These are phyloP conservation scores for Coemansia sp. DNA, from an alignment of 192 early-diverging fungal genomes.

Conservation along the genomic window DNA sequence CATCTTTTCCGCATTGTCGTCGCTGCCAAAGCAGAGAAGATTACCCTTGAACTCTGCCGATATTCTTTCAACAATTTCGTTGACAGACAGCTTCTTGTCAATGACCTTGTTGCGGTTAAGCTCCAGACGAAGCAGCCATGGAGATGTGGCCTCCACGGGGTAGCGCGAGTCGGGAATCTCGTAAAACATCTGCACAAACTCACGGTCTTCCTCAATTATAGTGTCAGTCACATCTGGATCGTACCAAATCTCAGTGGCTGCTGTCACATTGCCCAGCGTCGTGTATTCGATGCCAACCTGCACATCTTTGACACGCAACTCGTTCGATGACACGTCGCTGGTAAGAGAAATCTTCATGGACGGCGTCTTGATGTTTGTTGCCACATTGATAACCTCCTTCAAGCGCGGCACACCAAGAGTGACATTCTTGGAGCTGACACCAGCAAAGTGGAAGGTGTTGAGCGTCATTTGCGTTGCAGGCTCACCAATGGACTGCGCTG, in stretches of 20 bases:
- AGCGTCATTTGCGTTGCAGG: constrained; percentile 99
- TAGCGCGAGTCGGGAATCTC: constrained; percentile 80
- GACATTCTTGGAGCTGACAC: constrained; percentile 95
- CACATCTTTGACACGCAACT: constrained; percentile 84
- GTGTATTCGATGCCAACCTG: constrained; percentile 89
- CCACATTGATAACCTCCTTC: constrained; percentile 99
- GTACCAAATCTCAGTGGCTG: constrained; percentile 92
- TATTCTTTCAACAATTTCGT: constrained; percentile 77
- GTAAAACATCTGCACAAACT: constrained; percentile 84
- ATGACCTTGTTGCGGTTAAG: constrained; percentile 79
- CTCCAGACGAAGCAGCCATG: constrained; percentile 77
- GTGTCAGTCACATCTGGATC: constrained; percentile 85
- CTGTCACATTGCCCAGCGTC: constrained; percentile 80
- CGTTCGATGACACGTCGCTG: constrained; percentile 67
- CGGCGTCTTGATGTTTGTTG: constrained; percentile 95
- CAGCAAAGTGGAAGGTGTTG: constrained; percentile 99
- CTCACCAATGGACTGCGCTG: constrained; percentile 99
- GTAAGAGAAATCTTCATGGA: constrained; percentile 74
- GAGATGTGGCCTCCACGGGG: constrained; percentile 61
- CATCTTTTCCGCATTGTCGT: constrained; percentile 88
- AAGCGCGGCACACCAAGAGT: constrained; percentile 97
- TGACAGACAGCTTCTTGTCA: constrained; percentile 87
- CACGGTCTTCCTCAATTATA: constrained; percentile 82
- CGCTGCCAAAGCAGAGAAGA: constrained; percentile 78
- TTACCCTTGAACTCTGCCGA: constrained; percentile 76